Percentiles rank a stretch among this genome's conserved stretches.
phyloP scores from a whole-genome alignment of 148 eudicot species.

The Simmondsia chinensis region DNA sequence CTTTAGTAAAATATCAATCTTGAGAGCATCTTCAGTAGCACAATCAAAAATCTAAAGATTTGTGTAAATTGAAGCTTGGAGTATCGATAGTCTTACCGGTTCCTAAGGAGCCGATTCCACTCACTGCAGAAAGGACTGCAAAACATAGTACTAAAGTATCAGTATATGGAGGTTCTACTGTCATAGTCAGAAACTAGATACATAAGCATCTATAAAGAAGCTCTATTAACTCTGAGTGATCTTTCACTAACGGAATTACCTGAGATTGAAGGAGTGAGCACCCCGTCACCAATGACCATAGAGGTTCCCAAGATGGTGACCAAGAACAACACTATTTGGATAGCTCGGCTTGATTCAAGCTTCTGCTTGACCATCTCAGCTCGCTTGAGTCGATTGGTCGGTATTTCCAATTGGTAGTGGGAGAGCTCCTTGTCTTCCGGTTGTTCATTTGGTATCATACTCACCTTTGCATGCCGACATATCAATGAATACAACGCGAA shows the following conservation, averaged over 20 bases:
- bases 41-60: no score
- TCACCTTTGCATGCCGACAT: slow-evolving; percentile 27
- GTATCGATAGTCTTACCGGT: no score
- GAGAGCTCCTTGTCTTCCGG: slow-evolving; percentile 7
- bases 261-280: slow-evolving; percentile 47
- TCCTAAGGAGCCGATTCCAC: no score
- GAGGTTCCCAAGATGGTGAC: slow-evolving; percentile 39
- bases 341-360: slow-evolving; percentile 22
- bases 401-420: slow-evolving; percentile 2
- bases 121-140: slow-evolving; percentile 49
- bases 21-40: no score
- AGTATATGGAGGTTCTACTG: no score
- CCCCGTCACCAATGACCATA: slow-evolving; percentile 50
- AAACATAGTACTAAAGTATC: slow-evolving; percentile 1
- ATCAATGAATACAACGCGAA: slow-evolving; percentile 43
- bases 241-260: slow-evolving; percentile 24
- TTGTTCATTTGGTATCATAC: slow-evolving; percentile 16
- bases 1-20: no score
- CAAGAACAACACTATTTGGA: slow-evolving; percentile 29
- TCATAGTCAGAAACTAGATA: neutral
- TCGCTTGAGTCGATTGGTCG: slow-evolving; percentile 13
- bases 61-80: no score
- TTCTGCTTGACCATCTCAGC: slow-evolving; percentile 22
- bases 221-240: neutral
- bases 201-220: no score